Evolutionary conservation across 208 protist species (phyloP).

Genomic region (Leishmania tarentolae): DNA sequence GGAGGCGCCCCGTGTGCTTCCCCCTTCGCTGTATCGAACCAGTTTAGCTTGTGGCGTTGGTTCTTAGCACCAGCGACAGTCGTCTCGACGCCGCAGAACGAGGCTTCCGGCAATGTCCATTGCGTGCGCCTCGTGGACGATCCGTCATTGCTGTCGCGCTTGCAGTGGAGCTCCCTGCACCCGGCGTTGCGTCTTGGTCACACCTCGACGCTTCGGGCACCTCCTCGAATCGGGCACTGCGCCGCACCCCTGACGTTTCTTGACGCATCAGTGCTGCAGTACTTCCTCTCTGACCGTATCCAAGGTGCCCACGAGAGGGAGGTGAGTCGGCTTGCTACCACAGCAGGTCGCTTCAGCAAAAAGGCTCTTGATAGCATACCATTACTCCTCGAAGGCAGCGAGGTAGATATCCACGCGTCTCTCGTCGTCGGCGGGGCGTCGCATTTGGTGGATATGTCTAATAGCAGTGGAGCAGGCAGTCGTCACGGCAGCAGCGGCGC

Average conservation of each 20-base stretch:
- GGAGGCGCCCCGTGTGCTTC: slow-evolving; percentile 32
- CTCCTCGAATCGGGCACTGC: slow-evolving; percentile 40
- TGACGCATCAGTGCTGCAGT: slow-evolving; percentile 17
- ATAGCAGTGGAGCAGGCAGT: not conserved
- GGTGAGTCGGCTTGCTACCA: not conserved
- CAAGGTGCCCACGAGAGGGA: not conserved
- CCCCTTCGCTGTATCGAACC: slow-evolving; percentile 20
- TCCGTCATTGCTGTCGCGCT: slow-evolving; percentile 11
- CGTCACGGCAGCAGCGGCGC: not conserved
- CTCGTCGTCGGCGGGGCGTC: slow-evolving; percentile 33
- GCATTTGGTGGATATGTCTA: slow-evolving; percentile 16
- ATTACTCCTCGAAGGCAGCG: slow-evolving; percentile 1
- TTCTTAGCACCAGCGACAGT: not conserved
- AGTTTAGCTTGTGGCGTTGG: slow-evolving; percentile 26
- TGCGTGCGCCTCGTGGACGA: slow-evolving; percentile 25
- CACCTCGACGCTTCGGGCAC: slow-evolving; percentile 3
- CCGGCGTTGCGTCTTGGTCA: slow-evolving; percentile 15
- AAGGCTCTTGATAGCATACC: not conserved
- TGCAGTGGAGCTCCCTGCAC: slow-evolving; percentile 26
- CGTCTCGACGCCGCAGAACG: slow-evolving; percentile 1
- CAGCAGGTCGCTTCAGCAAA: not conserved
- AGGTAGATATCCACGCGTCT: slow-evolving; percentile 24
- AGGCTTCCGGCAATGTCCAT: slow-evolving; percentile 3
- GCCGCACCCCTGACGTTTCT: slow-evolving; percentile 13
- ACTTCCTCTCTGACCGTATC: slow-evolving; percentile 26